Evolutionary conservation across 73 alveolate species (phyloP).

Genomic region (Paramecium pentaurelia): DNA sequence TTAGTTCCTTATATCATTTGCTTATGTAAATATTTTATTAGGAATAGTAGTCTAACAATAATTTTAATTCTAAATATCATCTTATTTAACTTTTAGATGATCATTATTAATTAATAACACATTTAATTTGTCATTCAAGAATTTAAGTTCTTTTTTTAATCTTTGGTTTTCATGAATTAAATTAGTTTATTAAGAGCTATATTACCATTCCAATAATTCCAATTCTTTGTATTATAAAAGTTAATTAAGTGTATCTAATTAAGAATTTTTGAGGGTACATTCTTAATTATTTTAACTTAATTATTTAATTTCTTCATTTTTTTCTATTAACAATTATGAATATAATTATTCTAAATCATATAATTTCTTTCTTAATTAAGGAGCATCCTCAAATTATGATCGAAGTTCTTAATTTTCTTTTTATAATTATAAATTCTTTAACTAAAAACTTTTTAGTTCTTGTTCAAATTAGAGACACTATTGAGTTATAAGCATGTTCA

Average conservation of each 20-base stretch:
- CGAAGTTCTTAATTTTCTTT: background rate
- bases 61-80: background rate
- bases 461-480: background rate
- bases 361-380: background rate
- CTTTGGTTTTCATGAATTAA: background rate
- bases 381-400: background rate
- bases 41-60: background rate
- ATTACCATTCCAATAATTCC: background rate
- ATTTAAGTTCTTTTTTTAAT: background rate
- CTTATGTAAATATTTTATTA: background rate
- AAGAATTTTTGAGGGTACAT: background rate
- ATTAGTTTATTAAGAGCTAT: background rate
- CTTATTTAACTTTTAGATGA: background rate
- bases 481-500: background rate
- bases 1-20: background rate
- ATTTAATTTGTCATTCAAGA: conserved; percentile 2
- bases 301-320: background rate
- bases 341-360: background rate
- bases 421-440: background rate
- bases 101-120: background rate
- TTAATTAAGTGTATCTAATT: background rate
- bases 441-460: background rate
- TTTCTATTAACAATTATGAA: background rate
- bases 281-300: background rate
- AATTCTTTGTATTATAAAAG: background rate